Conservation (phyloP, 768 basidiomycete genomes). For the Serpula lacrymans region DNA sequence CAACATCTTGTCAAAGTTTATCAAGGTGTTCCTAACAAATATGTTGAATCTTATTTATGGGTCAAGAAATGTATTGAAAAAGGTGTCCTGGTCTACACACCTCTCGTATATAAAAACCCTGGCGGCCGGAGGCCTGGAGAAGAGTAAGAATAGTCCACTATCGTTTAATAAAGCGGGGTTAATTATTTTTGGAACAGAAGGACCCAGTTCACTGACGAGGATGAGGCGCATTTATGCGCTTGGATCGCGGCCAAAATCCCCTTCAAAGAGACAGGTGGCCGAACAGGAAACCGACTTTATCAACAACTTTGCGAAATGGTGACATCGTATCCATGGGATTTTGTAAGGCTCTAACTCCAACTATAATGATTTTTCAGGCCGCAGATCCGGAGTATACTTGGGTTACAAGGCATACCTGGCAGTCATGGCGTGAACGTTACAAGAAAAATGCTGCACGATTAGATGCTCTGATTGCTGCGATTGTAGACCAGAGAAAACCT, state of each 20-base stretch:
- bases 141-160: slow-evolving; percentile 50
- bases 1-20: slow-evolving; percentile 69
- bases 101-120: slow-evolving; percentile 79
- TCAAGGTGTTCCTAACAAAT: slow-evolving; percentile 67
- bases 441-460: slow-evolving; percentile 76
- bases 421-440: slow-evolving; percentile 87
- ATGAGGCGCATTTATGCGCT: slow-evolving; percentile 68
- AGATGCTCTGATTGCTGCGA: slow-evolving; percentile 57
- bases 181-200: slow-evolving; percentile 41
- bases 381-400: slow-evolving; percentile 71
- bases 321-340: slow-evolving; percentile 7
- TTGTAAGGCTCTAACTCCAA: neutral
- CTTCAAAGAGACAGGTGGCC: slow-evolving; percentile 76
- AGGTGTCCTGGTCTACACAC: slow-evolving; percentile 62
- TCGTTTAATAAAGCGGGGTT: neutral
- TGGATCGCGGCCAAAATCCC: slow-evolving; percentile 86
- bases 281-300: slow-evolving; percentile 80
- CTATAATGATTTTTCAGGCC: slow-evolving; percentile 34
- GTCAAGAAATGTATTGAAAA: slow-evolving; percentile 80
- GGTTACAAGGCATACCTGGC: slow-evolving; percentile 85
- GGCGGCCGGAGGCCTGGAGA: slow-evolving; percentile 79
- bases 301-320: slow-evolving; percentile 79
- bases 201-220: slow-evolving; percentile 73
- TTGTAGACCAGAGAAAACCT: slow-evolving; percentile 71
- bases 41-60: slow-evolving; percentile 80